Evolutionary conservation across 2,329 filamentous ascomycete genomes (phyloP).

Genomic region (Botrytis tulipae): DNA sequence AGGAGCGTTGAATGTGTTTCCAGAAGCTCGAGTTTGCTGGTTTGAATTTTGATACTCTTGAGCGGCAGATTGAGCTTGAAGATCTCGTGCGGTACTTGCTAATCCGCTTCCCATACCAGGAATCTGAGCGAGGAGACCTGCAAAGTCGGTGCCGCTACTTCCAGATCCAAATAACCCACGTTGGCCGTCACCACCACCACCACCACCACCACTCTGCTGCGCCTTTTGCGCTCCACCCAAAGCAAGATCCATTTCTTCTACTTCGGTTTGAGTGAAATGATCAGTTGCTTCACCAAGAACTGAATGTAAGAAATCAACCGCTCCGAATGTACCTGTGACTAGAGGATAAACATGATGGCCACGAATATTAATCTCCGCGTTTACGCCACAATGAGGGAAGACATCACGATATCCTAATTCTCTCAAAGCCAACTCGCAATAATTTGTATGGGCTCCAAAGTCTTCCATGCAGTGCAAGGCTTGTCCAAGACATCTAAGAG

Average conservation of each 20-base stretch:
- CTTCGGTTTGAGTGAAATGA: slow-evolving; percentile 80
- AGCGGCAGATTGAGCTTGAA: slow-evolving; percentile 59
- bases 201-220: slow-evolving; percentile 34
- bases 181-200: slow-evolving; percentile 40
- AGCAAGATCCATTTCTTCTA: slow-evolving; percentile 75
- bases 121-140: slow-evolving; percentile 71
- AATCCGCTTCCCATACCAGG: slow-evolving; percentile 67
- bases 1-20: slow-evolving; percentile 31
- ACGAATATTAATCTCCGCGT: slow-evolving; percentile 62
- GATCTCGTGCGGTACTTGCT: slow-evolving; percentile 61
- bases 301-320: slow-evolving; percentile 80
- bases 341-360: slow-evolving; percentile 71
- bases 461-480: slow-evolving; percentile 58
- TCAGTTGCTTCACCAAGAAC: slow-evolving; percentile 72
- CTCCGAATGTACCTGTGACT: slow-evolving; percentile 74
- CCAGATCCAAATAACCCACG: slow-evolving; percentile 39
- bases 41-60: slow-evolving; percentile 59
- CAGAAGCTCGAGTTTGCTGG: slow-evolving; percentile 39
- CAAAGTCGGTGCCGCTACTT: slow-evolving; percentile 56
- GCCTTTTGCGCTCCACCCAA: slow-evolving; percentile 59
- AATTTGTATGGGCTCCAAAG: slow-evolving; percentile 80
- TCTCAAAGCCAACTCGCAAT: slow-evolving; percentile 72
- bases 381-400: slow-evolving; percentile 70
- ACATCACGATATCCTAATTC: slow-evolving; percentile 69
- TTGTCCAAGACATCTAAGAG: slow-evolving; percentile 62